These are phyloP conservation scores for Suillus hirtellus DNA, from an alignment of 768 basidiomycete genomes.

Conservation along the genomic window DNA sequence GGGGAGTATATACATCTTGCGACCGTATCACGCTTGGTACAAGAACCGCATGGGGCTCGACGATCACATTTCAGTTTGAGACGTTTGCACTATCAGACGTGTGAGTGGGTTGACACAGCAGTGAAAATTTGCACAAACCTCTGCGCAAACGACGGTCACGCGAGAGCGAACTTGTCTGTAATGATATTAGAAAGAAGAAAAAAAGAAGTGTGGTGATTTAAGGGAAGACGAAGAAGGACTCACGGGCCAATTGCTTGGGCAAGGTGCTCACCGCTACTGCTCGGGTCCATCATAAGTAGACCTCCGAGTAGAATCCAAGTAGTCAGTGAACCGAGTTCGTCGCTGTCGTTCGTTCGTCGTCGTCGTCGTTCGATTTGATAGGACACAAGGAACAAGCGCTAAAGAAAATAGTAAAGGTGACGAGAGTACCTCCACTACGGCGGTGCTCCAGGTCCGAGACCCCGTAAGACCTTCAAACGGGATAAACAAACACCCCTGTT, in stretches of 20 bases:
- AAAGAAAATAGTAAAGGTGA: constrained; percentile 6
- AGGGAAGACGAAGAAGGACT: constrained; percentile 17
- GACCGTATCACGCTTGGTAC: constrained; percentile 77
- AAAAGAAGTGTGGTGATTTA: constrained; percentile 11
- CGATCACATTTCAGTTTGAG: constrained; percentile 86
- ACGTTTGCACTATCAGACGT: constrained; percentile 70
- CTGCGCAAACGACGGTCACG: constrained; percentile 80
- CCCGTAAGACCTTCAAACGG: background rate
- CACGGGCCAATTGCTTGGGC: constrained; percentile 28
- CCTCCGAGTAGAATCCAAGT: background rate
- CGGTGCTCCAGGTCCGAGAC: constrained; percentile 6
- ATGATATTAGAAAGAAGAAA: constrained; percentile 7
- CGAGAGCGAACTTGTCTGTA: constrained; percentile 69
- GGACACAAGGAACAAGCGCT: constrained; percentile 1
- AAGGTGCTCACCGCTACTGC: constrained; percentile 3
- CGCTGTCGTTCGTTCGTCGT: background rate
- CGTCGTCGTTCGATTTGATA: background rate
- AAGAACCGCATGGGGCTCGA: constrained; percentile 73
- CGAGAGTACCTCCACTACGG: background rate
- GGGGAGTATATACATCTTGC: constrained; percentile 74
- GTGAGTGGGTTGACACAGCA: background rate
- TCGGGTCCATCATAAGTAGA: background rate
- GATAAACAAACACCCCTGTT: constrained; percentile 6
- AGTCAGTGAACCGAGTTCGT: background rate
- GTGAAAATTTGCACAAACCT: constrained; percentile 44